Evolutionary conservation across 2,329 filamentous ascomycete genomes (phyloP).

Genomic region (Penicillium sp.): DNA sequence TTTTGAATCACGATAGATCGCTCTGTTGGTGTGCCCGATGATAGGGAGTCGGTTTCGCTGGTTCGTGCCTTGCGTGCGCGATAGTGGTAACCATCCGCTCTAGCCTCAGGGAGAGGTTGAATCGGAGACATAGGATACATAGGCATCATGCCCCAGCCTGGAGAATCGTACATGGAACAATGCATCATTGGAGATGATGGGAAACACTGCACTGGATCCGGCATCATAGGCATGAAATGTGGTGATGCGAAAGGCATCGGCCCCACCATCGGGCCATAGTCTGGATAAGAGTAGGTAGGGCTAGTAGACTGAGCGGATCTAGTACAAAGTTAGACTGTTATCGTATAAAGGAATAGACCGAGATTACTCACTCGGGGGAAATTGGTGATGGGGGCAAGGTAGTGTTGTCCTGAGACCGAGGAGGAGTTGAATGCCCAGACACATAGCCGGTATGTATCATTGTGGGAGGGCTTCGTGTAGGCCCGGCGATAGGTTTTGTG

Average conservation of each 20-base stretch:
- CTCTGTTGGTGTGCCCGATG: conserved; percentile 11
- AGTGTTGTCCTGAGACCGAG: conserved; percentile 31
- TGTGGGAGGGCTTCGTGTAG: conserved; percentile 43
- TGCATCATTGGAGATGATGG: conserved; percentile 36
- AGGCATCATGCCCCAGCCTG: conserved; percentile 32
- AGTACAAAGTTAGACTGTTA: conserved; percentile 8
- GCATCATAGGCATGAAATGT: conserved; percentile 33
- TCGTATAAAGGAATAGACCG: too few species aligned
- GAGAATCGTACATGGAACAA: conserved; percentile 32
- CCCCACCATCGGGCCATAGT: conserved; percentile 31
- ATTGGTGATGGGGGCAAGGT: conserved; percentile 40
- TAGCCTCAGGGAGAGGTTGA: conserved; percentile 20
- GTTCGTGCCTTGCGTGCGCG: conserved; percentile 10
- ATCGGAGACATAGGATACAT: conserved; percentile 32
- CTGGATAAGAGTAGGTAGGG: conserved; percentile 29
- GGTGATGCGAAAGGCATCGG: conserved; percentile 27
- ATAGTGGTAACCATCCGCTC: conserved; percentile 6
- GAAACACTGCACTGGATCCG: conserved; percentile 31
- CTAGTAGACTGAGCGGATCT: conserved; percentile 28
- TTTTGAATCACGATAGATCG: conserved; percentile 34
- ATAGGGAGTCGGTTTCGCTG: conserved; percentile 12
- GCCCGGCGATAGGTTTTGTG: conserved; percentile 47
- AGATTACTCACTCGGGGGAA: conserved; percentile 39
- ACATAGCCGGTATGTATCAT: conserved; percentile 31
- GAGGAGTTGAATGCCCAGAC: conserved; percentile 39